Percentiles rank a stretch among this genome's conserved stretches.
These are phyloP conservation scores for Coemansia reversa DNA, from an alignment of 192 early-diverging fungal genomes.

Conservation along the genomic window DNA sequence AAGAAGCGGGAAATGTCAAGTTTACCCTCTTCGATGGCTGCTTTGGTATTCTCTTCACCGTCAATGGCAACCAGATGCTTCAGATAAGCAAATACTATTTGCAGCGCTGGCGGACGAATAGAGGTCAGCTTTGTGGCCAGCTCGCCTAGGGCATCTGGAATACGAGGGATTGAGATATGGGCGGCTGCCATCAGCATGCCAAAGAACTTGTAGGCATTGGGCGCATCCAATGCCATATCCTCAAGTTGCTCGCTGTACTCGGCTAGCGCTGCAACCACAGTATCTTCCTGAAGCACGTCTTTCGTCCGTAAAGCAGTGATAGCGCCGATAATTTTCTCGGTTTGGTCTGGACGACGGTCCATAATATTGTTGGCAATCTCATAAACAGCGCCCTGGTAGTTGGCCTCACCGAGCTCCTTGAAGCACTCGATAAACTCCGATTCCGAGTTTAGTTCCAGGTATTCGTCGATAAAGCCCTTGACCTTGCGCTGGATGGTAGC, in stretches of 20 bases:
- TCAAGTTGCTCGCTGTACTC: conserved; percentile 61
- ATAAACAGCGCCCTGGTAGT: conserved; percentile 57
- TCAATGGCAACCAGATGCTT: conserved; percentile 28
- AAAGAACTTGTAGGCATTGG: conserved; percentile 64
- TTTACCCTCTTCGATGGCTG: conserved; percentile 32
- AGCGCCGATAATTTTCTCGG: conserved; percentile 53
- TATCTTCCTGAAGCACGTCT: conserved; percentile 50
- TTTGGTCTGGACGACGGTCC: conserved; percentile 59
- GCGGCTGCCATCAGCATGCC: conserved; percentile 61
- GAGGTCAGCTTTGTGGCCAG: conserved; percentile 28
- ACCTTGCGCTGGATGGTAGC: conserved; percentile 54
- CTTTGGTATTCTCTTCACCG: conserved; percentile 28
- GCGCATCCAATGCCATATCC: conserved; percentile 73
- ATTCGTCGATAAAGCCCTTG: conserved; percentile 64
- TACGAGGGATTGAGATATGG: conserved; percentile 52
- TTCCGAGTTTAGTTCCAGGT: conserved; percentile 57
- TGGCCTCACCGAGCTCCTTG: conserved; percentile 67
- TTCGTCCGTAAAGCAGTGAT: conserved; percentile 54
- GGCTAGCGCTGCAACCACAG: conserved; percentile 56
- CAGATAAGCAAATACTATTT: conserved; percentile 32
- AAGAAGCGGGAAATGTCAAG: conserved; percentile 47
- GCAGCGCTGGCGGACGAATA: conserved; percentile 21
- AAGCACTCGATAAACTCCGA: conserved; percentile 65
- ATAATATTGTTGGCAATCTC: conserved; percentile 64
- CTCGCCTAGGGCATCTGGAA: conserved; percentile 46